Conservation (phyloP, 306 rosid species). For the Arachis stenosperma region DNA sequence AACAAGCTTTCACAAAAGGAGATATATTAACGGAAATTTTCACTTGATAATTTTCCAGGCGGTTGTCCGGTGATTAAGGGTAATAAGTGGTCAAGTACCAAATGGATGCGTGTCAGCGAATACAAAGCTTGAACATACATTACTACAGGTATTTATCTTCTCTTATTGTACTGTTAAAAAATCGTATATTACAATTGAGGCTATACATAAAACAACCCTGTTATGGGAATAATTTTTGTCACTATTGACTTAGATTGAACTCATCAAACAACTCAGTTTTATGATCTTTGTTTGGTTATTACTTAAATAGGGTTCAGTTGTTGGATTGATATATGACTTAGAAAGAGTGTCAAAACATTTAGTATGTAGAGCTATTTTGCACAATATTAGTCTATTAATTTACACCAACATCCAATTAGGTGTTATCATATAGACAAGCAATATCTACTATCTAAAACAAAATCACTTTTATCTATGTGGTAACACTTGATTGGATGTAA, state of each 20-base stretch:
- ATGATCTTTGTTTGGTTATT: conserved; percentile 21
- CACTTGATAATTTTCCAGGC: conserved; percentile 60
- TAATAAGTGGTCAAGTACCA: conserved; percentile 97
- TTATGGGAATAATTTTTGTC: not conserved
- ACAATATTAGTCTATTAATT: no score
- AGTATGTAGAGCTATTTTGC: conserved; percentile 7
- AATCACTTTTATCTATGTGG: no score
- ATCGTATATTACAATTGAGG: conserved; percentile 24
- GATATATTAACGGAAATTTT: conserved; percentile 24
- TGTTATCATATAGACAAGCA: no score
- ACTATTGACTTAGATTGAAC: conserved; percentile 4
- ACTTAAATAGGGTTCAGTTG: conserved; percentile 2
- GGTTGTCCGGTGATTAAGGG: conserved; percentile 97
- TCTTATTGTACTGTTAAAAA: conserved; percentile 13
- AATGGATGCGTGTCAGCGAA: conserved; percentile 86
- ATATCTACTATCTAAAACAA: no score
- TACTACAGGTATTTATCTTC: conserved; percentile 46
- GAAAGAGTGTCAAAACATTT: conserved; percentile 17
- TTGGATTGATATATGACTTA: conserved; percentile 18
- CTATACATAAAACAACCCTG: conserved; percentile 9
- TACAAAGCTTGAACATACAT: conserved; percentile 63
- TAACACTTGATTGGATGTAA: no score
- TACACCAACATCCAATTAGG: no score
- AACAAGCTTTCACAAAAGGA: conserved; percentile 33
- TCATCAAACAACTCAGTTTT: not conserved